Conservation (phyloP, 1,139 yeast species). For the Hemisphaericaspora xylanilytica region DNA sequence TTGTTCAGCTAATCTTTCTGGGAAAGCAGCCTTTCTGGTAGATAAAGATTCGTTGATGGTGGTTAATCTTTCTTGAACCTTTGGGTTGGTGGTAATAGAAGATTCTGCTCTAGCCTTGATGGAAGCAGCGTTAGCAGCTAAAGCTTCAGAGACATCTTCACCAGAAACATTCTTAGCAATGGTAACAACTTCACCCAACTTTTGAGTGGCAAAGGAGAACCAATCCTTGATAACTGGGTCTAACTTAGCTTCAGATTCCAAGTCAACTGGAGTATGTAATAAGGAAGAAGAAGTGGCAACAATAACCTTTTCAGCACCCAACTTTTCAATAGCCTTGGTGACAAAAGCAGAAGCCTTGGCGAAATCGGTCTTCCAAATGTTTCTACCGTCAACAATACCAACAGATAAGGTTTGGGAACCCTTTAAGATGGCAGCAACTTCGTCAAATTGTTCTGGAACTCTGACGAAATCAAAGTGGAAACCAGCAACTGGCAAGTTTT, state of each 20-base stretch:
- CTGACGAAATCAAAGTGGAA: constrained; percentile 96
- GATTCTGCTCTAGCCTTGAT: constrained; percentile 85
- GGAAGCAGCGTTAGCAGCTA: constrained; percentile 84
- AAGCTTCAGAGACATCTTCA: constrained; percentile 62
- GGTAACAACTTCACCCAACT: constrained; percentile 84
- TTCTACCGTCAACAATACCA: constrained; percentile 98
- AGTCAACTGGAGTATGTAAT: constrained; percentile 97
- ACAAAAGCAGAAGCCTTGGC: constrained; percentile 80
- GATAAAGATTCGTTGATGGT: constrained; percentile 76
- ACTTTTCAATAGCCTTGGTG: constrained; percentile 75
- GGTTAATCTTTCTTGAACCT: constrained; percentile 85
- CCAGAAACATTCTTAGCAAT: constrained; percentile 88
- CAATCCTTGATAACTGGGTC: constrained; percentile 91
- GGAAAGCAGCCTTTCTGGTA: constrained; percentile 85
- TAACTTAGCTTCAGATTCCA: constrained; percentile 85
- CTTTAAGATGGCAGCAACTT: constrained; percentile 62
- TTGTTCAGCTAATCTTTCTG: constrained; percentile 84
- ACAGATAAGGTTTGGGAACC: constrained; percentile 79
- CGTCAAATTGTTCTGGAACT: constrained; percentile 93
- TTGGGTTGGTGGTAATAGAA: constrained; percentile 83
- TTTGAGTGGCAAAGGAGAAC: constrained; percentile 98
- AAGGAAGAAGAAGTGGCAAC: constrained; percentile 96
- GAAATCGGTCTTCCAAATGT: constrained; percentile 97
- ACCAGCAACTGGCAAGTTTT: constrained; percentile 89
- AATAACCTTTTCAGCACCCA: constrained; percentile 85